Conservation (phyloP, 1,139 yeast species). For the Suhomyces kunorum region DNA sequence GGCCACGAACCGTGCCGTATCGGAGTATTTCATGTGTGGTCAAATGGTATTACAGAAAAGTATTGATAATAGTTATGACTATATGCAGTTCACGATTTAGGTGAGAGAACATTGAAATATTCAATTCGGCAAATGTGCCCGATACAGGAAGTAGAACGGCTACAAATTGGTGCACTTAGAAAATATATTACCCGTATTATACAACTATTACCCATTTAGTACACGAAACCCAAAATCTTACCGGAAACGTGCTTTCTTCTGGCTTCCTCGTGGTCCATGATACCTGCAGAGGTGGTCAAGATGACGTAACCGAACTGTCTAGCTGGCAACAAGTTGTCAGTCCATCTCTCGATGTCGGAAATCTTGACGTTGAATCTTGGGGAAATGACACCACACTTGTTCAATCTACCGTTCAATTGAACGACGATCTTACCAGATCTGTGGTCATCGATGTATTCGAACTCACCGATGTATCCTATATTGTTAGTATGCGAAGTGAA, state of each 20-base stretch:
- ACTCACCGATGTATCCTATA: constrained; percentile 91
- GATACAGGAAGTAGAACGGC: too few relatives aligned
- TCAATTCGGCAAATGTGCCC: too few relatives aligned
- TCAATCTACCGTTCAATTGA: constrained; percentile 95
- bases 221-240: constrained; percentile 94
- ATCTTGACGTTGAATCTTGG: constrained; percentile 98
- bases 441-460: constrained; percentile 98
- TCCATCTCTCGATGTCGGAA: constrained; percentile 95
- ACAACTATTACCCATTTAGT: constrained; percentile 31
- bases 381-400: constrained; percentile 97
- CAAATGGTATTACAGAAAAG: too few relatives aligned
- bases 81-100: too few relatives aligned
- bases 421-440: constrained; percentile 98
- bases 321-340: constrained; percentile 95
- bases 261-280: constrained; percentile 99
- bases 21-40: constrained; percentile 20
- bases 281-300: constrained; percentile 98
- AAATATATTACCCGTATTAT: constrained; percentile 12
- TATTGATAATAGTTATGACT: too few relatives aligned
- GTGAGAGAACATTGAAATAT: too few relatives aligned
- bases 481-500: constrained; percentile 25
- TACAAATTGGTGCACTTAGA: too few relatives aligned
- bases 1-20: constrained; percentile 32
- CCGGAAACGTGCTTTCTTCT: constrained; percentile 99
- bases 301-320: constrained; percentile 98